Base-by-base conservation (phyloP, 2,329 filamentous ascomycete genomes). In the Fusarium denticulatum region DNA sequence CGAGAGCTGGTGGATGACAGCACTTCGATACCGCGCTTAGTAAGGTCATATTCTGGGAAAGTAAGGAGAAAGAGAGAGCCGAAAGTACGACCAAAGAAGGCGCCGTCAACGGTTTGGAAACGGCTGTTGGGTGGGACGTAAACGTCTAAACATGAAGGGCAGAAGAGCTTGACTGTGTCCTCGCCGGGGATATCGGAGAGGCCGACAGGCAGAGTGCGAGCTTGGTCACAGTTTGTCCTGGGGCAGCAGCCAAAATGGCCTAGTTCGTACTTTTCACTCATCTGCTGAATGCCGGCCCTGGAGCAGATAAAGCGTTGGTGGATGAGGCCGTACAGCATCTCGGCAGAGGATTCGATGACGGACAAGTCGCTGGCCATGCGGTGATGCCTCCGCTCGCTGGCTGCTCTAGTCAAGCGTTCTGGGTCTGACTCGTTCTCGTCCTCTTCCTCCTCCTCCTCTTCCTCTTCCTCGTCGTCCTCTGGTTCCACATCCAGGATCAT, bases 401-500 rank as follows among this genome's bases (percentile, higher is more conserved):
- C 85, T 72, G 85, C 79, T 64, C 84, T 81, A 30, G 81, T 81
- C 77, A 84, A 76, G 74, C 85, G 86, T 64, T 90, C 89, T 72
- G 90, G 89, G 22, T 88, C 91, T 12, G 90, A 91, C 73, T 92
- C 89, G 69, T 93, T 92, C 60, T 93, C 92, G 37, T 93, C 91
- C 64, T 95, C 91, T 71, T 92, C 88, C 72, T 92, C 91, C 22
- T 96, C 93, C 15, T 95, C 93, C 12, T 95, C 93, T 6, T 95
- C 92, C 13, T 96, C 93, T 1, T 95, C 93, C n/a, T 95, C 93
- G 63, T 95, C 93, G 49, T 98, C 96, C 84, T 98, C 96, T 42
- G 96, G 95, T 81, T 99, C 96, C 57, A 99, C 96, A 78, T 99
- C 96, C 73, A 99, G 88, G 76, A 99, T 98, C 96, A 99, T 98